Conservation (phyloP, 1,284 basidiomycete species). For the Puccinia triticina region DNA sequence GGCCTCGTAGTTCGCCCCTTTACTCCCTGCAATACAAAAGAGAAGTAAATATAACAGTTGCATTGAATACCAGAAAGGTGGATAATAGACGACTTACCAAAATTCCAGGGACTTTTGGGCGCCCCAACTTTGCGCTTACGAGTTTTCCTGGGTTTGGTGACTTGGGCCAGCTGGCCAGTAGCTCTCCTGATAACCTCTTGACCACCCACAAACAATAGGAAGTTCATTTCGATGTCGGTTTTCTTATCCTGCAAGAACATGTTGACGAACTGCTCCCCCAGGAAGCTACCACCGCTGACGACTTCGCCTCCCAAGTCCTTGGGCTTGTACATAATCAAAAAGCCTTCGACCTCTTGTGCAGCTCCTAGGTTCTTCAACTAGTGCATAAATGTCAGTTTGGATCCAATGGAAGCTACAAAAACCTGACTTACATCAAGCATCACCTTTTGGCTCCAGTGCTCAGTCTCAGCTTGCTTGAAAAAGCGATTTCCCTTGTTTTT, state of each 20-base stretch:
- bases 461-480: background rate
- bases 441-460: too few species aligned
- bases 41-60: background rate
- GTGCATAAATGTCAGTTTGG: background rate
- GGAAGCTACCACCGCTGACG: background rate
- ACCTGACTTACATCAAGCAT: slow-evolving; percentile 5
- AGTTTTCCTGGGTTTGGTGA: background rate
- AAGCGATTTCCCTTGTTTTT: background rate
- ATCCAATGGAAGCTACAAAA: background rate
- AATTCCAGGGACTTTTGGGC: background rate
- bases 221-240: background rate
- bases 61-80: background rate
- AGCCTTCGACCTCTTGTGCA: too few species aligned
- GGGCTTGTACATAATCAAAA: too few species aligned
- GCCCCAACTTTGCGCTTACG: background rate
- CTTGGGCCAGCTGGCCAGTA: background rate
- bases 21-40: background rate
- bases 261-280: background rate
- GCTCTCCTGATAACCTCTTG: background rate
- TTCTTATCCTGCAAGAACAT: background rate
- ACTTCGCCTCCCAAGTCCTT: background rate
- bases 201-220: too few species aligned
- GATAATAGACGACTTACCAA: background rate
- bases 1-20: background rate
- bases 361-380: background rate